A percentile compares a stretch with the other conserved stretches of the same genome.
phyloP scores from a whole-genome alignment of 306 rosid species.

The Begonia masoniana region DNA sequence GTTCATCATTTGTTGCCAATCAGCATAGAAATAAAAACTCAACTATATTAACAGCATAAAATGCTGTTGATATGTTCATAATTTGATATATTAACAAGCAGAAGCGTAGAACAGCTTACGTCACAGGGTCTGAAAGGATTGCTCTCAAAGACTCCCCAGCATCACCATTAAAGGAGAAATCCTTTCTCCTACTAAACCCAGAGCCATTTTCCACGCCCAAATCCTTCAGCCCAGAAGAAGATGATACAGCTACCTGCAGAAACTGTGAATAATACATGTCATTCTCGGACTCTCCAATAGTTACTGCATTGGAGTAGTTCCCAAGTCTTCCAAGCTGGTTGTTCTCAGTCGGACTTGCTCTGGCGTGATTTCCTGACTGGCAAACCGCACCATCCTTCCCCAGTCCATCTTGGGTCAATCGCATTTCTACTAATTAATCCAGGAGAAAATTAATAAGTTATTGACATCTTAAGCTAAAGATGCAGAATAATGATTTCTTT shows the following conservation, averaged over 20 bases:
- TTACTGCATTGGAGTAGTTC: slow-evolving; percentile 38
- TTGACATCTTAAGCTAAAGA: slow-evolving; percentile 9
- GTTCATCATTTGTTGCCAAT: too few species aligned
- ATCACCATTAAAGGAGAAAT: slow-evolving; percentile 38
- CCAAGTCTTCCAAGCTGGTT: slow-evolving; percentile 43
- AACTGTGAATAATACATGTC: slow-evolving; percentile 78
- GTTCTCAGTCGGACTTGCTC: slow-evolving; percentile 31
- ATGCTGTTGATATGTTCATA: too few species aligned
- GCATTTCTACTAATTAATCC: slow-evolving; percentile 15
- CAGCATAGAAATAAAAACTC: too few species aligned
- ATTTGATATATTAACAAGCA: too few species aligned
- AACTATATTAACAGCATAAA: too few species aligned
- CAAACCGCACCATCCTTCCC: slow-evolving; percentile 47
- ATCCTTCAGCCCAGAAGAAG: slow-evolving; percentile 55
- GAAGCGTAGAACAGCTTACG: slow-evolving; percentile 36
- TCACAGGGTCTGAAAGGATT: slow-evolving; percentile 79
- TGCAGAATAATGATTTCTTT: slow-evolving; percentile 13
- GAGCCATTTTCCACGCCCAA: slow-evolving; percentile 56
- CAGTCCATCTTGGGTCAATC: slow-evolving; percentile 41
- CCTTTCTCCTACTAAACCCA: slow-evolving; percentile 81
- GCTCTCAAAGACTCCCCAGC: slow-evolving; percentile 77
- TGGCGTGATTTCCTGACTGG: slow-evolving; percentile 23
- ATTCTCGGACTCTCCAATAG: slow-evolving; percentile 56
- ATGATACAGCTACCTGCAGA: slow-evolving; percentile 59
- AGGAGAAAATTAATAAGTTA: not conserved